Conservation (phyloP, 2,329 filamentous ascomycete genomes). For the Scedosporium dehoogii region DNA sequence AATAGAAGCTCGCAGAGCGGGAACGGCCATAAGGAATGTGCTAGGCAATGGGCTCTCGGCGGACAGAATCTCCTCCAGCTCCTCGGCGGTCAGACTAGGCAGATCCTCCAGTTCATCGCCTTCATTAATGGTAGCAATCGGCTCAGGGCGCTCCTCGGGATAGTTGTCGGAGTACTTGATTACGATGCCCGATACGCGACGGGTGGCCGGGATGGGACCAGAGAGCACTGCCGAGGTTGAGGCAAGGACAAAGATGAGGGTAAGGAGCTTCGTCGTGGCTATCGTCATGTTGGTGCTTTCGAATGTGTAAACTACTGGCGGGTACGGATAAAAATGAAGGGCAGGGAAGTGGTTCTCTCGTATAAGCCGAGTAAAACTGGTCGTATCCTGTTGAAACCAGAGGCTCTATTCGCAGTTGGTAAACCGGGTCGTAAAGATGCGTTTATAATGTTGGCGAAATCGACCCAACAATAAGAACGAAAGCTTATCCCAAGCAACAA, state of each 20-base stretch:
- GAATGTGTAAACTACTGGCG: neutral
- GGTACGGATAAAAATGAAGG: neutral
- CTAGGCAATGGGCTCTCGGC: neutral
- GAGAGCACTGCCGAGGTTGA: neutral
- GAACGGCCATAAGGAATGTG: neutral
- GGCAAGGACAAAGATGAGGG: neutral
- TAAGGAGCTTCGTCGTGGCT: neutral
- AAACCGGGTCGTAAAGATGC: too few relatives aligned
- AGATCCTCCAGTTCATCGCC: neutral
- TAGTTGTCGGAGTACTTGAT: constrained; percentile 6
- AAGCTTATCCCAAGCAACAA: too few relatives aligned
- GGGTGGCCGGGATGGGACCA: neutral
- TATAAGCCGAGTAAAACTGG: too few relatives aligned
- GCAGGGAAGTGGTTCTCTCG: too few relatives aligned
- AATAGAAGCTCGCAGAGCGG: neutral
- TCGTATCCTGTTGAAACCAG: too few relatives aligned
- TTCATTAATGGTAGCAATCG: constrained; percentile 12
- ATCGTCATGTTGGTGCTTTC: neutral
- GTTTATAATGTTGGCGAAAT: too few relatives aligned
- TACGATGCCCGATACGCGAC: constrained; percentile 2
- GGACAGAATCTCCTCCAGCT: constrained; percentile 2
- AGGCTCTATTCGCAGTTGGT: too few relatives aligned
- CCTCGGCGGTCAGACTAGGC: neutral
- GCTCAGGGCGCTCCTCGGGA: constrained; percentile 13
- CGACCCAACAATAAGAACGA: too few relatives aligned